phyloP scores from a whole-genome alignment of 108 stramenopile species.

The Cyclotella sp. region DNA sequence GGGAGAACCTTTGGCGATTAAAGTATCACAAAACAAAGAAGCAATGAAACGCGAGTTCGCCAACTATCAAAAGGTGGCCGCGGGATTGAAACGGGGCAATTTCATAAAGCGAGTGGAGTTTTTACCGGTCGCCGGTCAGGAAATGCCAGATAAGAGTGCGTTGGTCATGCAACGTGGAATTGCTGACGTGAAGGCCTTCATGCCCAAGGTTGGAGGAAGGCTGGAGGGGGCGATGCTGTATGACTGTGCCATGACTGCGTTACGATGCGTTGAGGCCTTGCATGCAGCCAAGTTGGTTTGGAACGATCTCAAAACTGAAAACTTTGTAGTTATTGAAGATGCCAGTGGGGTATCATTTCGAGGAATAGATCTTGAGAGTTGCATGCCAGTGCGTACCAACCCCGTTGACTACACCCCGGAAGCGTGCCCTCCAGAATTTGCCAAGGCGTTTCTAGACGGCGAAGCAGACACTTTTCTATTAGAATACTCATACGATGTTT shows the following conservation, averaged over 20 bases:
- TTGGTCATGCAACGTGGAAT: constrained; percentile 82
- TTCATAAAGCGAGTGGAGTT: constrained; percentile 69
- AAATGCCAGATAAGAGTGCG: constrained; percentile 70
- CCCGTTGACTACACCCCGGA: constrained; percentile 92
- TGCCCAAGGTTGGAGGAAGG: constrained; percentile 59
- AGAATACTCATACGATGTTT: constrained; percentile 83
- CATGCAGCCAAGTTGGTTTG: constrained; percentile 81
- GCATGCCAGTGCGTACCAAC: constrained; percentile 69
- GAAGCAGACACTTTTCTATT: constrained; percentile 79
- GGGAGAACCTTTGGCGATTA: constrained; percentile 67
- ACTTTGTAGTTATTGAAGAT: constrained; percentile 80
- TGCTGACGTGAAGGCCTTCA: constrained; percentile 77
- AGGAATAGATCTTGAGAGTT: constrained; percentile 90
- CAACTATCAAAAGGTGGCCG: constrained; percentile 74
- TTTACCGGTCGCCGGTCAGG: constrained; percentile 62
- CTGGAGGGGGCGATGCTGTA: constrained; percentile 72
- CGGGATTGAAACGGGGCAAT: constrained; percentile 53
- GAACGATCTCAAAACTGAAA: constrained; percentile 92
- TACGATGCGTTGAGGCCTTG: constrained; percentile 77
- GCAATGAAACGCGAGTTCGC: constrained; percentile 77
- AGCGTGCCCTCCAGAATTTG: constrained; percentile 92
- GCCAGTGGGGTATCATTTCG: constrained; percentile 37
- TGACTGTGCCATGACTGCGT: constrained; percentile 73
- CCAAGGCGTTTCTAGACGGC: constrained; percentile 73
- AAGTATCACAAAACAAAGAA: constrained; percentile 57